A percentile compares a stretch with the other conserved stretches of the same genome.
phyloP scores from a whole-genome alignment of 2,329 filamentous ascomycete species.

The Plenodomus tracheiphilus region DNA sequence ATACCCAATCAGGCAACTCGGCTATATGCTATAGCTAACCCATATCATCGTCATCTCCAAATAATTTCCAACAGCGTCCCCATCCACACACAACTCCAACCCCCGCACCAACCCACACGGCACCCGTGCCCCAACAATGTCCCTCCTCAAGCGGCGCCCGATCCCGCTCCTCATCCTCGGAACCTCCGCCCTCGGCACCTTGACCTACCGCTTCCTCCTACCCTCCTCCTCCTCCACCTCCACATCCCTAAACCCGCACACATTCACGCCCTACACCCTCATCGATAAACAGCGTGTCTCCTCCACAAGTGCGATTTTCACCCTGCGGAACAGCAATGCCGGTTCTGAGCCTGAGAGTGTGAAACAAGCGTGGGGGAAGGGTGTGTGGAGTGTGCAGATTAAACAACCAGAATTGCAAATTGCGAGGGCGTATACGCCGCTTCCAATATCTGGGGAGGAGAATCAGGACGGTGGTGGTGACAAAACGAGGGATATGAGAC shows the following conservation, averaged over 20 bases:
- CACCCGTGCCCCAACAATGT: too few species aligned
- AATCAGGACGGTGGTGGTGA: conserved; percentile 5
- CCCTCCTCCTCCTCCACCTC: conserved; percentile 24
- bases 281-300: conserved; percentile 65
- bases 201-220: conserved; percentile 37
- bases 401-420: conserved; percentile 96
- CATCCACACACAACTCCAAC: too few species aligned
- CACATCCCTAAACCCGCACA: conserved; percentile 57
- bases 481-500: conserved; percentile 57
- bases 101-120: too few species aligned
- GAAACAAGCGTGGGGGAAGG: conserved; percentile 57
- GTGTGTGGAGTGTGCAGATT: conserved; percentile 86
- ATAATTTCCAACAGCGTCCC: too few species aligned
- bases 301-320: conserved; percentile 69
- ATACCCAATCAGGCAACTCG: conserved; percentile 7
- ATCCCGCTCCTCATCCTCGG: conserved; percentile 38
- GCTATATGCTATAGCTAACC: conserved; percentile 3
- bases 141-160: conserved; percentile 32
- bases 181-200: conserved; percentile 38
- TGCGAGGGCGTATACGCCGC: conserved; percentile 84
- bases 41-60: conserved; percentile 10
- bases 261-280: conserved; percentile 70
- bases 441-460: conserved; percentile 59
- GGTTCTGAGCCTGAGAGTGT: conserved; percentile 33
- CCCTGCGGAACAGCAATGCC: conserved; percentile 54